Evolutionary conservation across 2,329 filamentous ascomycete genomes (phyloP), one percentile per base, ranked within the genome.

Genomic region (Diaporthe destruens): DNA sequence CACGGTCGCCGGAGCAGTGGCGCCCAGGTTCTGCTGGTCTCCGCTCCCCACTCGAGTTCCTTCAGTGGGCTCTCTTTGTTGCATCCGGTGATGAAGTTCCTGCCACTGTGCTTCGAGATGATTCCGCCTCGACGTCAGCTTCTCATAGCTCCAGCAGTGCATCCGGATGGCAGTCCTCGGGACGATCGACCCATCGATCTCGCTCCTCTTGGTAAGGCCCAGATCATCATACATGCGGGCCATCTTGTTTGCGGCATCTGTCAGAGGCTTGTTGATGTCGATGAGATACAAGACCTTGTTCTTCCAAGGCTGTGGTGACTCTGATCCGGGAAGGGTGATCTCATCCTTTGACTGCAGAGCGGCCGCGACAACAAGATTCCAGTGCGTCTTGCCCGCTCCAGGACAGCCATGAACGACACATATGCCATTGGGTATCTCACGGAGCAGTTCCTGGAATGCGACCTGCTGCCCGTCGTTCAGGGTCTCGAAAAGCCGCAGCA

Each of bases 381-480:
- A 63, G 36, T 53, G 47, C 0, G 68, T 71, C 16, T 71, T 71
- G 1, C 68, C 68, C 8, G 68, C 68, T 0, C 68, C 68, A 23
- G 68, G 47, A 1, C 68, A 42, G 4, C 68, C 68, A 8, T 56
- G 9, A 6, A 71, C 18, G 6, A 71, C 6, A 11, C 42, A 53
- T 34, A 71, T 12, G 2, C 47, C 32, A 5, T 63, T 14, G 0
- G 68, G 56, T 3, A 71, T 71, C 0, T 54, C 9, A 0, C 2
- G 3, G 7, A 67, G 14, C 0, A 36, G 32, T 0, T 42, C 1
- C n/a, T 32, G 29, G 34, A 53, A 70, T 1, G 68, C 68, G 2
- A 11, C 6, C 7, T 9, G 14, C 18, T 65, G 69, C 18, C 56
- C 23, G 0, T 36, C 1, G 16, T 71, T n/a, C 23, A 71, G 18